Evolutionary conservation across 441 rosid species (phyloP).

Genomic region (Omphalea diandra): DNA sequence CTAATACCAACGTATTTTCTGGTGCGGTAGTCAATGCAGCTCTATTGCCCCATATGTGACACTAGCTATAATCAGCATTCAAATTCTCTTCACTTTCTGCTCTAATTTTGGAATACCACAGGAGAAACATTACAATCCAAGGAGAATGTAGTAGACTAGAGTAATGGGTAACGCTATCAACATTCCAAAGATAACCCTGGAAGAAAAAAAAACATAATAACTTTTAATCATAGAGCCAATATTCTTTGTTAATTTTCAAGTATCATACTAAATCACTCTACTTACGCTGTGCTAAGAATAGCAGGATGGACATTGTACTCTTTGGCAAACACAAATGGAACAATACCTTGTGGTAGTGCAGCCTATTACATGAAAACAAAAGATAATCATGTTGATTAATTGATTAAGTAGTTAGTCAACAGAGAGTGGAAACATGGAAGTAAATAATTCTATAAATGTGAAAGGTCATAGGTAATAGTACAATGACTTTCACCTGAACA

Average conservation of each 20-base stretch:
- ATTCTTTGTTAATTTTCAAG: neutral
- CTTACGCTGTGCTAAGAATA: conserved; percentile 80
- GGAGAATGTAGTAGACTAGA: conserved; percentile 70
- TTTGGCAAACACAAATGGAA: conserved; percentile 84
- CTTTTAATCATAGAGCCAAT: neutral
- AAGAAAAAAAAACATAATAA: neutral
- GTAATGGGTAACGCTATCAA: conserved; percentile 73
- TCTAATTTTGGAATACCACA: conserved; percentile 21
- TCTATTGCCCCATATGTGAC: conserved; percentile 10
- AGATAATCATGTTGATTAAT: too few species aligned
- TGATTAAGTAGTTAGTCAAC: conserved; percentile 3
- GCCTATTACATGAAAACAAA: conserved; percentile 38
- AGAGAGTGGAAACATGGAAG: conserved; percentile 13
- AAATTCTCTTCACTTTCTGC: conserved; percentile 28
- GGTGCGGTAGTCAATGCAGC: conserved; percentile 16
- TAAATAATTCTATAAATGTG: neutral
- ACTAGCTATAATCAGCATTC: conserved; percentile 11
- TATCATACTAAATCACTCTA: too few species aligned
- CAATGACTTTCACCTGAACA: conserved; percentile 68
- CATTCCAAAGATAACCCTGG: conserved; percentile 83
- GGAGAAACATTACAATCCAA: conserved; percentile 60
- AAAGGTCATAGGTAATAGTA: too few species aligned
- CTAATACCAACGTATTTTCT: conserved; percentile 4
- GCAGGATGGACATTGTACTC: conserved; percentile 79
- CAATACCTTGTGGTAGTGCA: conserved; percentile 82